Evolutionary conservation across 2,329 filamentous ascomycete genomes (phyloP).

Genomic region (Lasiodiplodia gonubiensis): DNA sequence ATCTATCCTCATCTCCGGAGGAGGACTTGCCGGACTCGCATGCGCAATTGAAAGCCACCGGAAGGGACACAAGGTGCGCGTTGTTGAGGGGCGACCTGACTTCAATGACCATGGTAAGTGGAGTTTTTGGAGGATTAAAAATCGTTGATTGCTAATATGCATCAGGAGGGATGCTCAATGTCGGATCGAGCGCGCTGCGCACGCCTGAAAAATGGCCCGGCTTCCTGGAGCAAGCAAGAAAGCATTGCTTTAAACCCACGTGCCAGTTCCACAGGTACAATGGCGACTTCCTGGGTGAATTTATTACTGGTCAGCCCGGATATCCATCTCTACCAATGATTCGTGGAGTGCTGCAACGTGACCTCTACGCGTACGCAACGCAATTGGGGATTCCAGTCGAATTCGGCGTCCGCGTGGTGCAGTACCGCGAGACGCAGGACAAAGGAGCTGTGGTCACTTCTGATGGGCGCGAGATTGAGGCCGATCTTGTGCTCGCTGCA

Average conservation of each 20-base stretch:
- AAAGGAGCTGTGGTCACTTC: neutral
- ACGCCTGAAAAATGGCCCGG: neutral
- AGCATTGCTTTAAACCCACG: neutral
- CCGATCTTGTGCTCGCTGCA: neutral
- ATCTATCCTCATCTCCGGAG: neutral
- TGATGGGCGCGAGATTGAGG: neutral
- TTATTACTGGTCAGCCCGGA: neutral
- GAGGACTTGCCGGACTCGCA: neutral
- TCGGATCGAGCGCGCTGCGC: neutral
- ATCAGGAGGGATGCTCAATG: neutral
- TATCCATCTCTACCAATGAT: neutral
- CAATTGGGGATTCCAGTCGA: neutral
- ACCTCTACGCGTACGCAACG: neutral
- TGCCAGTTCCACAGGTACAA: neutral
- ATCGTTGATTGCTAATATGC: neutral
- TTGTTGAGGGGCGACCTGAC: neutral
- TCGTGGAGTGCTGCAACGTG: neutral
- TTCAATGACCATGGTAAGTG: neutral
- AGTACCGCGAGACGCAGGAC: neutral
- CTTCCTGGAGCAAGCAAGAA: neutral
- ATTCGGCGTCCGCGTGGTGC: neutral
- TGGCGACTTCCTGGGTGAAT: neutral
- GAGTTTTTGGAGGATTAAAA: neutral
- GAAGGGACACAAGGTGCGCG: neutral
- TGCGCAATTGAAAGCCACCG: neutral